Conservation (phyloP, 441 rosid genomes). For the Croton setiger region DNA sequence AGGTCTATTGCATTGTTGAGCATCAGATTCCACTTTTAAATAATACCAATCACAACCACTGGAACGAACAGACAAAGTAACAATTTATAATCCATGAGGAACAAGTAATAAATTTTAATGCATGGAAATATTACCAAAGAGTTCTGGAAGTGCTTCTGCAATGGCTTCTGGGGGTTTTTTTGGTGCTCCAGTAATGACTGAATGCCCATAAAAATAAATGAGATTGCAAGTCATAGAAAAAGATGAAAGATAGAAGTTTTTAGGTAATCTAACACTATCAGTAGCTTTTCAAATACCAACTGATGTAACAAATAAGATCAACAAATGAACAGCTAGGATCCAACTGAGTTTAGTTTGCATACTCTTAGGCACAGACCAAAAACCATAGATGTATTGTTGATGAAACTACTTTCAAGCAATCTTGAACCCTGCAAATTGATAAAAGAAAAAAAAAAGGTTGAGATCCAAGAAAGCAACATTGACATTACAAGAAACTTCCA, state of each 20-base stretch:
- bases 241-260: slow-evolving; percentile 1
- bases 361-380: slow-evolving; percentile 86
- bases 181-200: slow-evolving; percentile 90
- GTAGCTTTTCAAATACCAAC: background rate
- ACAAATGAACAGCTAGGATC: slow-evolving; percentile 12
- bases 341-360: slow-evolving; percentile 31
- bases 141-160: slow-evolving; percentile 84
- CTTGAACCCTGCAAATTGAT: slow-evolving; percentile 72
- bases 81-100: slow-evolving; percentile 1
- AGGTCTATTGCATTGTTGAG: background rate
- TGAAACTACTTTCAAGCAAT: slow-evolving; percentile 87
- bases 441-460: slow-evolving; percentile 9
- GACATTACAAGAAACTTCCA: background rate
- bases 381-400: slow-evolving; percentile 93
- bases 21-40: background rate
- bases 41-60: background rate
- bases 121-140: slow-evolving; percentile 58
- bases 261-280: background rate
- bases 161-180: slow-evolving; percentile 75
- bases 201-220: slow-evolving; percentile 22
- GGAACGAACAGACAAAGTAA: slow-evolving; percentile 1
- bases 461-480: background rate
- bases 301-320: slow-evolving; percentile 11
- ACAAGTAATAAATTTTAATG: background rate
- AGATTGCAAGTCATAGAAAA: background rate